Base-by-base conservation (phyloP, 176 grass and related monocot species). In the Ensete glaucum region DNA sequence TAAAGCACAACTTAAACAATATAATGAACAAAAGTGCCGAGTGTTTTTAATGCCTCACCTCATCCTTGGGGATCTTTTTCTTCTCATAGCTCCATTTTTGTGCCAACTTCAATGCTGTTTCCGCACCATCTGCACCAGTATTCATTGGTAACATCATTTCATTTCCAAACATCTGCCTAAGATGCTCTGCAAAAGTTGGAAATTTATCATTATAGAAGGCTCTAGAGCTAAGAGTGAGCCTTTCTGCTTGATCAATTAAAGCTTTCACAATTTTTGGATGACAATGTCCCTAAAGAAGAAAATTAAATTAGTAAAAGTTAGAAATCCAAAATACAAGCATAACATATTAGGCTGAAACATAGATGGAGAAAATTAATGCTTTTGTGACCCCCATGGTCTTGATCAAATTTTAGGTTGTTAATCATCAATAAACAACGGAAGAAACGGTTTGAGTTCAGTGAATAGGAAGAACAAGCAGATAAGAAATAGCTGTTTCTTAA, bases 71-170 rank as follows among this genome's bases (percentile, higher is more conserved):
- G 82, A 93, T 93, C 5, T 72, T 85, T 84, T 98, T 93, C 88
- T 93, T 98, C 82, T 93, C 82, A 55, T 98, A 98, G 69, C 95
- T 90, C 95, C 95, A 98, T 89, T 98, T 98, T 54, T 90, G 81
- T 76, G 86, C 95, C 76, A 98, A 56, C 43, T 98, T 98, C 78
- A 98, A 83, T 78, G 95, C 95, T 8, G 90, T 98, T 85, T 98
- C 95, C 54, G 93, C 90, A 82, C 95, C 95, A 82, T 93, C 95
- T 78, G 95, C 95, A 58, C 95, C 95, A 82, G 90, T 93, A 85
- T 98, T 98, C 94, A 98, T 98, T 11, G 94, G 94, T 67, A 98
- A 59, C 94, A 93, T 81, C 94, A 98, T 98, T 22, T 98, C 90
- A 73, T 93, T 93, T 65, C 90, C 88, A 89, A 98, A 98, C 88